Percentiles rank a stretch among this genome's conserved stretches.
Conservation (phyloP, 345 rosid genomes). For the Populus davidiana region DNA sequence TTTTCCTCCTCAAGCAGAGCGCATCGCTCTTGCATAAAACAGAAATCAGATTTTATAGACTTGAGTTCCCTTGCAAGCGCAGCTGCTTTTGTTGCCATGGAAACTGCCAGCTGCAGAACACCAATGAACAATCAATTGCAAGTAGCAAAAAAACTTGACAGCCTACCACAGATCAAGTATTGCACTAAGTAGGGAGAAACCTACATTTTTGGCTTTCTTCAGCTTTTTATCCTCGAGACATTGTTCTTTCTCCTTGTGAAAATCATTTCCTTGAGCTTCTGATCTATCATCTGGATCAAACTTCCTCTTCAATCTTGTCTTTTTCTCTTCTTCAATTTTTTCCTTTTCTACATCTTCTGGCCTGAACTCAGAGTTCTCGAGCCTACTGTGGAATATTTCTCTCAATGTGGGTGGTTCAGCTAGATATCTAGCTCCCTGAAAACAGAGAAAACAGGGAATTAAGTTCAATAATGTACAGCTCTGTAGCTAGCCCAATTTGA, state of each 20-base stretch:
- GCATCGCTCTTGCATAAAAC: constrained; percentile 75
- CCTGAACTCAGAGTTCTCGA: constrained; percentile 29
- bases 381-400: constrained; percentile 56
- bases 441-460: neutral
- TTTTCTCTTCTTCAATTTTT: constrained; percentile 15
- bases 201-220: constrained; percentile 70
- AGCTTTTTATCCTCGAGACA: constrained; percentile 45
- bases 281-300: constrained; percentile 40
- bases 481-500: no score
- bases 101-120: constrained; percentile 64
- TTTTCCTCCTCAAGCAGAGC: constrained; percentile 80
- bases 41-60: constrained; percentile 62
- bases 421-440: constrained; percentile 76
- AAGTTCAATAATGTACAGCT: no score
- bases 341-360: constrained; percentile 20
- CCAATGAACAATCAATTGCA: neutral
- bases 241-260: constrained; percentile 34
- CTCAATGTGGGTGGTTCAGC: constrained; percentile 77
- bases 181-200: constrained; percentile 4
- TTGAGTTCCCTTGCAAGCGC: constrained; percentile 76
- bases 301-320: constrained; percentile 62
- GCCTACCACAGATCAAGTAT: neutral
- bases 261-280: constrained; percentile 35
- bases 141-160: neutral
- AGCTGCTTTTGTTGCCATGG: constrained; percentile 81